These are phyloP conservation scores for Tylopilus felleus DNA, from an alignment of 768 basidiomycete species.

Conservation along the genomic window DNA sequence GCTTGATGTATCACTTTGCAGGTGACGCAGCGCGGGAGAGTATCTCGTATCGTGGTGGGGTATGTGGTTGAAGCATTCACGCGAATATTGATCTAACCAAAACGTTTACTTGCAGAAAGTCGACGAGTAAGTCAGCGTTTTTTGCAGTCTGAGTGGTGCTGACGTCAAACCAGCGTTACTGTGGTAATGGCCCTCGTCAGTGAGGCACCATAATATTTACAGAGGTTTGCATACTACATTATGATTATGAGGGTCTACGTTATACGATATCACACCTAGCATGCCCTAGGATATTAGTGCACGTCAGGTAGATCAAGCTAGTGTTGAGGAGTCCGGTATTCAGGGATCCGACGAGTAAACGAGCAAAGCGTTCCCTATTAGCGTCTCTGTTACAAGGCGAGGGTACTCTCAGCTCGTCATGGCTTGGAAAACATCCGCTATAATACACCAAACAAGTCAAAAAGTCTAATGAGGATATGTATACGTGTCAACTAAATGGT, in stretches of 20 bases:
- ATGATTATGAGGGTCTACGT: no score
- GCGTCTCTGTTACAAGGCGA: neutral
- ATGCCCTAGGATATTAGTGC: no score
- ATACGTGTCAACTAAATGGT: slow-evolving; percentile 23
- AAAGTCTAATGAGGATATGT: slow-evolving; percentile 22
- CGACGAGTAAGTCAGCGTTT: slow-evolving; percentile 59
- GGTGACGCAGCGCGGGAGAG: slow-evolving; percentile 65
- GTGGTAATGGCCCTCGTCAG: slow-evolving; percentile 66
- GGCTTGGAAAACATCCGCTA: slow-evolving; percentile 19
- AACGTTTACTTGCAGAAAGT: slow-evolving; percentile 52
- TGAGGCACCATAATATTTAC: slow-evolving; percentile 45
- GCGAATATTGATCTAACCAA: slow-evolving; percentile 4
- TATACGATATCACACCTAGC: no score
- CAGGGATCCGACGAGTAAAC: neutral
- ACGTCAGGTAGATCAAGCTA: neutral
- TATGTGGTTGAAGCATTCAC: slow-evolving; percentile 39
- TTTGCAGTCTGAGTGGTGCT: slow-evolving; percentile 5
- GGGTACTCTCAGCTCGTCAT: slow-evolving; percentile 7
- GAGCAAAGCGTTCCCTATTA: neutral
- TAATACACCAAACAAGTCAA: slow-evolving; percentile 30
- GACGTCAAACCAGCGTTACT: slow-evolving; percentile 51
- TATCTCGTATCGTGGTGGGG: slow-evolving; percentile 67
- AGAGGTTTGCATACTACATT: neutral
- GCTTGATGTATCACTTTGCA: slow-evolving; percentile 24
- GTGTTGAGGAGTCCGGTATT: neutral